Evolutionary conservation across 1,284 basidiomycete species (phyloP), one percentile per base, ranked within the genome.

Genomic region (Cryptococcus hybrid): DNA sequence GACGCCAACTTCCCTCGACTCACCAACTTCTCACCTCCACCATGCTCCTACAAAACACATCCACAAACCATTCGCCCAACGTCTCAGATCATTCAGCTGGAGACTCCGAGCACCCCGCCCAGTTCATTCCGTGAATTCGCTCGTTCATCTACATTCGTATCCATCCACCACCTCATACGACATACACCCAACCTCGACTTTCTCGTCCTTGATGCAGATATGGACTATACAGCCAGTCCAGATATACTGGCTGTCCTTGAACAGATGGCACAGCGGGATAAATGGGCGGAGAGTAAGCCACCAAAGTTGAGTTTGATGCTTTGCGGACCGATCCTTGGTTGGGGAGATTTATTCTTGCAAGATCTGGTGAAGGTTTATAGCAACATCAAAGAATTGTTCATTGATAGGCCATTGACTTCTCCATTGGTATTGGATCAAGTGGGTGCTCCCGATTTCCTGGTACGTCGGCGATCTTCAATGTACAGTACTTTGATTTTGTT

Each of bases 81-180:
- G 70, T 2, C 55, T 76, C 18, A 58, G 56, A 42, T 75, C 73
- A 3, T 74, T 76, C 48, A 72, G 74, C 6, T 76, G 74, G 74
- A 57, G 74, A 45, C 71, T 73, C 54, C 69, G 74, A 3, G 71
- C 69, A 8, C 51, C 61, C 73, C 70, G 1, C 71, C 71, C 2
- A 35, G 42, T 5, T 65, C 59, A 1, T 62, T 68, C 37, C 62
- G 68, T 7, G 48, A 58, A 8, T 75, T 73, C 56, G 60, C 65
- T 9, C 67, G 70, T 54, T 57, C 70, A 1, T 66, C 68, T 8
- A 69, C 68, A 7, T 76, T 74, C 57, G 69, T 73, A 37, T 69
- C 70, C 5, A 69, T 66, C 8, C 58, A 69, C 3, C 72, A 72
- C 15, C 60, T 75, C 30, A 43, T 76, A 11, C 59, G 68, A 30